These are phyloP conservation scores for Xylaria venustula DNA, from an alignment of 495 filamentous ascomycete genomes.

Conservation along the genomic window DNA sequence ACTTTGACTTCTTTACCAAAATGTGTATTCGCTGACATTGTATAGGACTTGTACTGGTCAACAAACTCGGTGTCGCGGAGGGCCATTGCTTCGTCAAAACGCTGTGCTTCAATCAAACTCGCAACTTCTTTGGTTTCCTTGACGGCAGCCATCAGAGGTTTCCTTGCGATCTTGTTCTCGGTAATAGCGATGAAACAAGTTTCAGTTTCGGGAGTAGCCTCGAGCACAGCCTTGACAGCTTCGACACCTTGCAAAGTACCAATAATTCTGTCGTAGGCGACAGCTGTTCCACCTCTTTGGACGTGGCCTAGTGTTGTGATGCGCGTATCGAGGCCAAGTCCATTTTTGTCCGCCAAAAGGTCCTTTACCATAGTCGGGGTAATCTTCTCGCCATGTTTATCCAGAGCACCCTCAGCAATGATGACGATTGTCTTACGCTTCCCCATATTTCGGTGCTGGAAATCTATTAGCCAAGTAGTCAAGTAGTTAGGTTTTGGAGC, in stretches of 20 bases:
- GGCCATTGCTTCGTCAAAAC: constrained; percentile 82
- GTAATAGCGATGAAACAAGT: constrained; percentile 92
- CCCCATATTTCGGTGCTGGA: constrained; percentile 81
- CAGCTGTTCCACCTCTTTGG: constrained; percentile 87
- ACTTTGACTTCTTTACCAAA: constrained; percentile 49
- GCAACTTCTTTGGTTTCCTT: constrained; percentile 79
- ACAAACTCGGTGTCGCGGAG: constrained; percentile 91
- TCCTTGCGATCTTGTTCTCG: constrained; percentile 96
- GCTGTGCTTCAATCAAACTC: constrained; percentile 71
- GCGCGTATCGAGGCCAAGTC: constrained; percentile 80
- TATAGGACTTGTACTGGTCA: constrained; percentile 86
- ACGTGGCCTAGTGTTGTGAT: constrained; percentile 96
- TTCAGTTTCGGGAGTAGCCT: constrained; percentile 83
- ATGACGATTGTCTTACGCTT: constrained; percentile 99
- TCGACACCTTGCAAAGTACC: constrained; percentile 93
- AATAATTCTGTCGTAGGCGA: constrained; percentile 92
- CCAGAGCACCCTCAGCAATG: constrained; percentile 91
- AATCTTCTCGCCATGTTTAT: constrained; percentile 82
- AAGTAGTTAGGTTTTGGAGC: background rate
- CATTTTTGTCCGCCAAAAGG: constrained; percentile 70
- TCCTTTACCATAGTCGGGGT: constrained; percentile 77
- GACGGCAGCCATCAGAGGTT: constrained; percentile 86
- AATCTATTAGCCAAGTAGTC: constrained; percentile 31
- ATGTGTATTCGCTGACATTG: constrained; percentile 72
- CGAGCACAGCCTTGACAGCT: constrained; percentile 93